Conservation (phyloP, 116 monocot genomes). For the Posidonia oceanica region DNA sequence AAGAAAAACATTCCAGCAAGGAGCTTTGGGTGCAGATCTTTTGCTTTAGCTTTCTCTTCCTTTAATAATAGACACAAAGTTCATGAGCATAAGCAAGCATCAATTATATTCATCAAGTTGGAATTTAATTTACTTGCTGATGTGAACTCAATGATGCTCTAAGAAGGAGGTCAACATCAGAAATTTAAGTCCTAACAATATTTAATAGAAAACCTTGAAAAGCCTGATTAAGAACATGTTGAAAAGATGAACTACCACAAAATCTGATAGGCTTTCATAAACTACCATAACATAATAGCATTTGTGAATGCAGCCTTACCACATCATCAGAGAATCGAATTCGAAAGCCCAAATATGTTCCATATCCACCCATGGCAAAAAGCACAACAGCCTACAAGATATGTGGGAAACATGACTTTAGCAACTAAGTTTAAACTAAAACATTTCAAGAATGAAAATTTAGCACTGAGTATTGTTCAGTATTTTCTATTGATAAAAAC, state of each 20-base stretch:
- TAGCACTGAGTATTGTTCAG: neutral
- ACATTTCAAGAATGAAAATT: neutral
- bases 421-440: too few species aligned
- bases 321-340: constrained; percentile 73
- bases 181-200: too few species aligned
- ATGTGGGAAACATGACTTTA: neutral
- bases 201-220: too few species aligned
- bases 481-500: neutral
- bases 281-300: too few species aligned
- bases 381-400: constrained; percentile 75
- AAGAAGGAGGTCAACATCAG: too few species aligned
- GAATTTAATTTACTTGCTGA: too few species aligned
- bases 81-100: too few species aligned
- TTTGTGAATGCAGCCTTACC: constrained; percentile 16
- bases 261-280: too few species aligned
- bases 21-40: constrained; percentile 86
- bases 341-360: constrained; percentile 86
- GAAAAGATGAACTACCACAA: too few species aligned
- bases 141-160: too few species aligned
- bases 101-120: too few species aligned
- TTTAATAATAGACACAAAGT: constrained; percentile 9
- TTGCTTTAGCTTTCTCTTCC: constrained; percentile 90
- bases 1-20: constrained; percentile 91
- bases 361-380: constrained; percentile 96
- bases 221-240: too few species aligned